Percentiles rank a stretch among this genome's conserved stretches.
Conservation (phyloP, 140 eudicot genomes). For the Stevia rebaudiana region DNA sequence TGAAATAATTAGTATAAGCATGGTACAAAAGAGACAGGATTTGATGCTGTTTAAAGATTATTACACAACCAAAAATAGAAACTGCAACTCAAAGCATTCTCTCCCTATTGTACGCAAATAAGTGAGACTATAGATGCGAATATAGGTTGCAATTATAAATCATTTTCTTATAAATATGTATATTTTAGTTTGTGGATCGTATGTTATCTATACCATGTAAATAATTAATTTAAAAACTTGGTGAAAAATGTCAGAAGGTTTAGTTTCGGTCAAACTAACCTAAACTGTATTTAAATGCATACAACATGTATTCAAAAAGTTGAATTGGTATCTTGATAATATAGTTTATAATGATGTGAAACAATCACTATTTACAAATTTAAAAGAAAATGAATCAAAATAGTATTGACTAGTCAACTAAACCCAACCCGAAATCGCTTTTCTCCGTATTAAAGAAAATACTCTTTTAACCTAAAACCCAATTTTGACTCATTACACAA, state of each 20-base stretch:
- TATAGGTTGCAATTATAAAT: neutral
- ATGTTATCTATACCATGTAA: constrained; percentile 1
- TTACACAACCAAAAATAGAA: neutral
- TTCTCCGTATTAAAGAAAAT: neutral
- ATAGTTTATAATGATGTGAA: neutral
- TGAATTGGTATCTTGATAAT: neutral
- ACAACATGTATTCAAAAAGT: neutral
- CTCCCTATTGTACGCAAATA: neutral
- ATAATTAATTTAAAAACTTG: neutral
- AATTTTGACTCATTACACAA: neutral
- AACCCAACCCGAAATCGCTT: neutral
- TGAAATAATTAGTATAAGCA: neutral
- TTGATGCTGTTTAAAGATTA: neutral
- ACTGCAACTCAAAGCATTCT: neutral
- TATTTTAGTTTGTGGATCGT: neutral
- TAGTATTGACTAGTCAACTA: neutral
- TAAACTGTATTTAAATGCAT: neutral
- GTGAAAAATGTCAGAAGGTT: neutral
- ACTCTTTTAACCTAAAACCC: neutral
- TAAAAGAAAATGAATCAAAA: neutral
- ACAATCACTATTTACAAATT: neutral
- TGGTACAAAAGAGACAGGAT: neutral
- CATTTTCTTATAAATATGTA: neutral
- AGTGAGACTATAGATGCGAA: neutral
- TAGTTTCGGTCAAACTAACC: neutral